Evolutionary conservation across 2,329 filamentous ascomycete species (phyloP).

Genomic region (Colletotrichum chrysophilum): DNA sequence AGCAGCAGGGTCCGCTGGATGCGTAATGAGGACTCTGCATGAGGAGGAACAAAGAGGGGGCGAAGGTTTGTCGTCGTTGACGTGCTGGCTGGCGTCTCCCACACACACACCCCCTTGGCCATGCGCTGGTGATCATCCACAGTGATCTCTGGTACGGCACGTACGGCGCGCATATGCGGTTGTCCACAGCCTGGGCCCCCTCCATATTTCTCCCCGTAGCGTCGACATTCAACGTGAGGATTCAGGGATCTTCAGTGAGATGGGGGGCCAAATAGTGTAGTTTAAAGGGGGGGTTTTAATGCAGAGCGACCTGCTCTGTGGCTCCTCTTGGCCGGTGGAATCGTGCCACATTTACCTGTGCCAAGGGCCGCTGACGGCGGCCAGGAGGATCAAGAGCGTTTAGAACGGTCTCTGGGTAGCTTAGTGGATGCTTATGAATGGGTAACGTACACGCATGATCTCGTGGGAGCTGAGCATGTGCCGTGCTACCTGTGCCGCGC

Average conservation of each 20-base stretch:
- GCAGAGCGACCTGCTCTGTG: neutral
- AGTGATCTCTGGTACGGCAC: constrained; percentile 22
- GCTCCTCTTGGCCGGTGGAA: neutral
- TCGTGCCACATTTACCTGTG: constrained; percentile 4
- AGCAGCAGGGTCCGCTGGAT: neutral
- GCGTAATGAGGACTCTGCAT: neutral
- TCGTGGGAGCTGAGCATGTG: neutral
- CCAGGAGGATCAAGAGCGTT: neutral
- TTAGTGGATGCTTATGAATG: neutral
- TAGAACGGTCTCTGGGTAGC: neutral
- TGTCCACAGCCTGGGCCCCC: neutral
- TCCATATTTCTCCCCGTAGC: neutral
- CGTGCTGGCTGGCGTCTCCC: constrained; percentile 1
- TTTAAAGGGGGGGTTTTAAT: neutral
- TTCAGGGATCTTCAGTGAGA: constrained; percentile 10
- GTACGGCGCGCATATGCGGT: constrained; percentile 17
- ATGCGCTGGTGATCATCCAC: constrained; percentile 18
- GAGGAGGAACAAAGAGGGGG: neutral
- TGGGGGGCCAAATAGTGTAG: constrained; percentile 1
- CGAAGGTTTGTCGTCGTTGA: constrained; percentile 1
- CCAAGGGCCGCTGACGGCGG: neutral
- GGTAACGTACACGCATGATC: neutral
- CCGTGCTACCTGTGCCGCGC: neutral
- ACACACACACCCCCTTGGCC: constrained; percentile 1
- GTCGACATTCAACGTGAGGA: neutral